Evolutionary conservation across 768 basidiomycete genomes (phyloP), one percentile per base, ranked within the genome.

Genomic region (Agaricus bisporus): DNA sequence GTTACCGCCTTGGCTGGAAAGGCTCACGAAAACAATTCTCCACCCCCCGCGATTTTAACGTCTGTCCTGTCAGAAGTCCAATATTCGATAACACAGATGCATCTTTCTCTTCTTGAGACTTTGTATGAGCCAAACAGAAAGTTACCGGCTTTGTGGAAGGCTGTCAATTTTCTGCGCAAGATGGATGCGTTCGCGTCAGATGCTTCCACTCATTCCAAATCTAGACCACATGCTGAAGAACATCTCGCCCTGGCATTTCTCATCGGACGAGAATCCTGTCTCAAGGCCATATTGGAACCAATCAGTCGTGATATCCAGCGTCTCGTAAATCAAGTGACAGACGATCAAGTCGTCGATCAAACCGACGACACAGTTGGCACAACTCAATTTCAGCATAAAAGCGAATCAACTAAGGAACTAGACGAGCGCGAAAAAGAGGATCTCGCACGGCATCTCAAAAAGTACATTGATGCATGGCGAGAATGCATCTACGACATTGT

Each of bases 401-500:
- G 20, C 51, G 48, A 53, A 71, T 44, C 54, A 8, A 60, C 53
- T 44, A 54, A 63, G 59, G 75, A 71, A 56, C 66, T 74, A 54
- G 79, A 79, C 41, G 82, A 85, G 47, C 69, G 79, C 48, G 82
- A 86, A 55, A 78, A 77, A 53, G 85, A 86, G 54, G 89, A 91
- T 54, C 74, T 89, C 41, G 81, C 86, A 35, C 73, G 85, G 35
- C 93, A 85, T 69, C 73, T 95, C 57, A 86, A 91, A 62, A 86
- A 82, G 64, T 94, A 92, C 67, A 82, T 95, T 58, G 95, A 95
- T 63, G 68, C 84, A 10, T 97, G 95, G 86, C 76, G 94, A 49
- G 95, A 98, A 70, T 86, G 89, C 43, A 88, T 92, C 18, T 89
- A 95, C 70, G 93, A 98, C 67, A 82, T 95, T 66, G 78, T 95